Evolutionary conservation across 1,139 yeast species (phyloP), one percentile per base, ranked within the genome.

Genomic region (Yamadazyma atmosphaerica): DNA sequence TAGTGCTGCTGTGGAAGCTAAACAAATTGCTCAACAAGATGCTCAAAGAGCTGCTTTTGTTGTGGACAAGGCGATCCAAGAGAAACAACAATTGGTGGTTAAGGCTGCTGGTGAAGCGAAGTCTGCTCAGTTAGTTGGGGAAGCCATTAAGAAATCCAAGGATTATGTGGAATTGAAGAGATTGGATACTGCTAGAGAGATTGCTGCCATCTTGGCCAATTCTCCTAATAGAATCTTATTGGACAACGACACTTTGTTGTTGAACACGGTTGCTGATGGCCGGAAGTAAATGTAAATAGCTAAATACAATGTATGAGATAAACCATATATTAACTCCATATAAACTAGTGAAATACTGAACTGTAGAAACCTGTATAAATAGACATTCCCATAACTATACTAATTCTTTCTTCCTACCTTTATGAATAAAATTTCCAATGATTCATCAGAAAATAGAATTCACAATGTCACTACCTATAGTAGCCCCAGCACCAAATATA

Each of bases 1-100:
- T 65, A 90, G 98, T 39, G 83, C 85, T 34, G 98, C 99, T 2
- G 99, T 92, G 38, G 99, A 92, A 69, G 96, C 97, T 43, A 92
- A 92, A 68, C 98, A 92, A 70, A 92, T 92, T 63, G 98, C 99
- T 25, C 98, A 94, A 67, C 99, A 92, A 71, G 98, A 92, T 62
- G 98, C 98, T 21, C 97, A 92, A 69, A 82, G 96, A 63, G 98
- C 98, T 11, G 97, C 98, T 0, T 94, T 90, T 52, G 74, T 92
- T 37, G 98, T 92, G 39, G 98, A 92, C 64, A 87, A 90, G 60
- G 98, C 99, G 13, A 82, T 86, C 52, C 98, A 94, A 66, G 98
- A 92, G 69, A 92, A 92, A 64, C 97, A 92, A 65, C 95, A 94
- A 61, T 77, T 87, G 70, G 95, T 92, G 50, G 97, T 92, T 43